Evolutionary conservation across 2,329 filamentous ascomycete species (phyloP).

Genomic region (Alternaria metachromatica): DNA sequence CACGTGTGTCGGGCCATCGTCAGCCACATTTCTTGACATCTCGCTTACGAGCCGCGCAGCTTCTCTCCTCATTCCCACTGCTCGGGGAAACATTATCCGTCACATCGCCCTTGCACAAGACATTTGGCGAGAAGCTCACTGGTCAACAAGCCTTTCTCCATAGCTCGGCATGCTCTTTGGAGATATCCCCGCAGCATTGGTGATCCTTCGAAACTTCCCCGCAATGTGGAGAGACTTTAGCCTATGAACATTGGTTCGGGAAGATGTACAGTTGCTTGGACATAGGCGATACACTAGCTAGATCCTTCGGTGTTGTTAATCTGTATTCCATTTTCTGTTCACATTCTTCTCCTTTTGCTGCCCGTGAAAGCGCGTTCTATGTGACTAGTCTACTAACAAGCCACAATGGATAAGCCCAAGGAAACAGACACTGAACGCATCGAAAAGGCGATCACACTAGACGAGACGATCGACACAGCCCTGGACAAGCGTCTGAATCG

Average conservation of each 20-base stretch:
- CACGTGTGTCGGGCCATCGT: not conserved
- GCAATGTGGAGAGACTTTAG: constrained; percentile 1
- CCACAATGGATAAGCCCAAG: constrained; percentile 1
- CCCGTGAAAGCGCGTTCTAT: not conserved
- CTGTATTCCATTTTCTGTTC: not conserved
- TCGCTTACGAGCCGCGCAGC: not conserved
- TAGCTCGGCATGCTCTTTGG: not conserved
- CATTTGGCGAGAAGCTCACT: not conserved
- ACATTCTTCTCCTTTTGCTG: not conserved
- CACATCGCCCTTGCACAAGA: not conserved
- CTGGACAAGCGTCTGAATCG: constrained; percentile 48
- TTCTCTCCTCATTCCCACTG: not conserved
- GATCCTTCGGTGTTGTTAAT: not conserved
- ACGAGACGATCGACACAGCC: constrained; percentile 1
- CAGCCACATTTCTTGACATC: not conserved
- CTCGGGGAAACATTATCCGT: not conserved
- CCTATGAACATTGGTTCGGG: not conserved
- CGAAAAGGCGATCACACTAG: constrained; percentile 1
- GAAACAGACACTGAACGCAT: not conserved
- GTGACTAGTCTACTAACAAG: not conserved
- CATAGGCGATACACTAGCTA: not conserved
- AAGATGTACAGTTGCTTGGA: not conserved
- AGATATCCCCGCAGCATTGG: constrained; percentile 4
- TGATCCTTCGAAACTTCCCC: constrained; percentile 3
- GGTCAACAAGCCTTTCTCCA: not conserved